A percentile compares a stretch with the other conserved stretches of the same genome.
Evolutionary conservation across 2,329 filamentous ascomycete species (phyloP).

Genomic region (Aspergillus neotritici): DNA sequence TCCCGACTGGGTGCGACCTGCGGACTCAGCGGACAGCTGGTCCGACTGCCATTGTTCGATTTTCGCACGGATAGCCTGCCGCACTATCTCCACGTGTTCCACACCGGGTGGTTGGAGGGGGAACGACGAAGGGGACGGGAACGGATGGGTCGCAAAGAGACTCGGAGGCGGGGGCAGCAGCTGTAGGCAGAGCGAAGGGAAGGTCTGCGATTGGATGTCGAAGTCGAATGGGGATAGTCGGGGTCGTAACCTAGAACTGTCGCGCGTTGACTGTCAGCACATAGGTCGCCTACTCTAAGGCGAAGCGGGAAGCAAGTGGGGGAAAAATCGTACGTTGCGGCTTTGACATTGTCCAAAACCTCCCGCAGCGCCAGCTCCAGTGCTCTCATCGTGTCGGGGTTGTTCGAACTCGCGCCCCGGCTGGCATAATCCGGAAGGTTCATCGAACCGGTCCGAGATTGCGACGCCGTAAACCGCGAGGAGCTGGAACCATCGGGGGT

Average conservation of each 20-base stretch:
- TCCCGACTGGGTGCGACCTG: slow-evolving; percentile 43
- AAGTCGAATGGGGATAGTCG: slow-evolving; percentile 61
- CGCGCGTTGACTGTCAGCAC: slow-evolving; percentile 5
- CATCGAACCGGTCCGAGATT: slow-evolving; percentile 26
- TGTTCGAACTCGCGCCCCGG: slow-evolving; percentile 59
- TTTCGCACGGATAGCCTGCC: slow-evolving; percentile 60
- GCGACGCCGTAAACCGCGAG: slow-evolving; percentile 28
- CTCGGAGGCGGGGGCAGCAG: slow-evolving; percentile 76
- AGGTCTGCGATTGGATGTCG: slow-evolving; percentile 77
- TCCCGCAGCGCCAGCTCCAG: slow-evolving; percentile 81
- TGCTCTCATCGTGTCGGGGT: slow-evolving; percentile 76
- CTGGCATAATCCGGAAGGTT: slow-evolving; percentile 49
- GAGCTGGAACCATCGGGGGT: slow-evolving; percentile 32
- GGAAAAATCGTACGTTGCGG: slow-evolving; percentile 62
- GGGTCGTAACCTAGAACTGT: slow-evolving; percentile 41
- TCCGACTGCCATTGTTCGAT: slow-evolving; percentile 60
- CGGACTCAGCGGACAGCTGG: slow-evolving; percentile 27
- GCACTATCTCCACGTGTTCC: slow-evolving; percentile 68
- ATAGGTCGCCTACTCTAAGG: slow-evolving; percentile 7
- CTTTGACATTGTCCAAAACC: slow-evolving; percentile 71
- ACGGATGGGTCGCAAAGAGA: slow-evolving; percentile 73
- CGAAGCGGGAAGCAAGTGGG: neutral
- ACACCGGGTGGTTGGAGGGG: slow-evolving; percentile 69
- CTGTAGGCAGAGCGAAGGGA: slow-evolving; percentile 75
- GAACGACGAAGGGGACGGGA: slow-evolving; percentile 73